phyloP scores from a whole-genome alignment of 805 yeast species.

The Candida nemodendra region DNA sequence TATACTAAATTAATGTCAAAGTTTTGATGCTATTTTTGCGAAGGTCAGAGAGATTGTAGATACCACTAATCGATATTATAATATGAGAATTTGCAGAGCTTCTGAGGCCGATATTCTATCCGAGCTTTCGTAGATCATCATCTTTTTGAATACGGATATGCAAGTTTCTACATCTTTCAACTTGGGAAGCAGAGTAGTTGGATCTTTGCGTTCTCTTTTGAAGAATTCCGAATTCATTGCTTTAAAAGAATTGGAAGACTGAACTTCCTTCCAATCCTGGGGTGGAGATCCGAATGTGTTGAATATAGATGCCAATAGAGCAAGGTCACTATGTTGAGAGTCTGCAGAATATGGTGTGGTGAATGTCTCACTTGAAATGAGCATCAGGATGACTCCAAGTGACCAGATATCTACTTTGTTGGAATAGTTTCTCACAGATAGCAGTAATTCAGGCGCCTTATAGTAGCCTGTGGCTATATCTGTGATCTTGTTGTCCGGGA shows the following conservation, averaged over 20 bases:
- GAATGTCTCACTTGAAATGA: conserved; percentile 43
- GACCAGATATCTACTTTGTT: conserved; percentile 70
- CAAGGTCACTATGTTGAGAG: conserved; percentile 52
- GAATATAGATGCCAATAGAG: conserved; percentile 54
- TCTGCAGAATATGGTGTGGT: conserved; percentile 38
- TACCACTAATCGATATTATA: too few species aligned
- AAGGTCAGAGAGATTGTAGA: too few species aligned
- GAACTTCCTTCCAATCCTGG: conserved; percentile 44
- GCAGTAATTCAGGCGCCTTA: conserved; percentile 72
- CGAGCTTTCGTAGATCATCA: conserved; percentile 43
- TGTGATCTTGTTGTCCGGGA: conserved; percentile 39
- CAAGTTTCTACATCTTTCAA: conserved; percentile 17
- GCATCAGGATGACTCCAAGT: conserved; percentile 59
- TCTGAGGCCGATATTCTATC: conserved; percentile 33
- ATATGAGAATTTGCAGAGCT: conserved; percentile 12
- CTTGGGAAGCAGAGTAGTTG: conserved; percentile 36
- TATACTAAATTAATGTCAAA: too few species aligned
- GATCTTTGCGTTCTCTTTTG: conserved; percentile 20
- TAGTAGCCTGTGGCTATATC: conserved; percentile 67
- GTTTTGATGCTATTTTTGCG: too few species aligned
- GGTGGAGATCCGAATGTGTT: conserved; percentile 63
- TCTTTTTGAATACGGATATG: conserved; percentile 35
- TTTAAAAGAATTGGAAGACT: conserved; percentile 35
- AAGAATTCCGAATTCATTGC: conserved; percentile 31
- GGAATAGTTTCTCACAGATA: conserved; percentile 56